These are phyloP conservation scores for Monascus purpureus DNA, from an alignment of 495 filamentous ascomycete species.

Conservation along the genomic window DNA sequence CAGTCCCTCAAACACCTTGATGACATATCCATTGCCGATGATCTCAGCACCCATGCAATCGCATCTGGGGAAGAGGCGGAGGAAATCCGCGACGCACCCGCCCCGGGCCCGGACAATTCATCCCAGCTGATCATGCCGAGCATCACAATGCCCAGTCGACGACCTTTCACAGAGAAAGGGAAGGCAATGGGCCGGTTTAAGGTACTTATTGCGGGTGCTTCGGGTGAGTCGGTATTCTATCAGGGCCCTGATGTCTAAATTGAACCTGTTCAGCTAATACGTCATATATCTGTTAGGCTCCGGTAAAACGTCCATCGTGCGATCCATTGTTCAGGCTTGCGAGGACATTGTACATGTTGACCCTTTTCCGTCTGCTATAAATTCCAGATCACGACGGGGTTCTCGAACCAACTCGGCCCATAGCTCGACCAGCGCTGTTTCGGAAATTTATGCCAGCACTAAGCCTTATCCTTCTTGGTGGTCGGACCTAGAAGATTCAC, in stretches of 20 bases:
- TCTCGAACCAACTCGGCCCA: constrained; percentile 16
- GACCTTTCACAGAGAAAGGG: constrained; percentile 81
- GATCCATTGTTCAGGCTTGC: constrained; percentile 85
- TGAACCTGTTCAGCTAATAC: no score
- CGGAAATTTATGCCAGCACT: constrained; percentile 85
- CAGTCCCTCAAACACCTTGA: constrained; percentile 35
- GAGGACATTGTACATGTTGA: constrained; percentile 97
- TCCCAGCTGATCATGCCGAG: constrained; percentile 97
- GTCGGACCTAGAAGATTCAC: constrained; percentile 73
- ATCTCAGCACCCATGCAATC: constrained; percentile 34
- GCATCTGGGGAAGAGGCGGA: constrained; percentile 35
- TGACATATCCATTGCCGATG: constrained; percentile 36
- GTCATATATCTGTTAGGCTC: constrained; percentile 35
- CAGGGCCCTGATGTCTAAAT: no score
- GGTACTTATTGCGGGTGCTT: constrained; percentile 71
- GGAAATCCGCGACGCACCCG: constrained; percentile 11
- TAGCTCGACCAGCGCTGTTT: constrained; percentile 31
- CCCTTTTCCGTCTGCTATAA: constrained; percentile 40
- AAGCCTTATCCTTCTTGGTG: constrained; percentile 89
- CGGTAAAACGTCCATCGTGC: constrained; percentile 86
- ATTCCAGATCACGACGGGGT: constrained; percentile 12
- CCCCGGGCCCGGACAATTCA: constrained; percentile 29
- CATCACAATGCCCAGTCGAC: constrained; percentile 82
- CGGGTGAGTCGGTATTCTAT: constrained; percentile 42
- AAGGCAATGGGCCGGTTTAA: constrained; percentile 78